Evolutionary conservation across 495 filamentous ascomycete genomes (phyloP).

Genomic region (Rhypophila decipiens): DNA sequence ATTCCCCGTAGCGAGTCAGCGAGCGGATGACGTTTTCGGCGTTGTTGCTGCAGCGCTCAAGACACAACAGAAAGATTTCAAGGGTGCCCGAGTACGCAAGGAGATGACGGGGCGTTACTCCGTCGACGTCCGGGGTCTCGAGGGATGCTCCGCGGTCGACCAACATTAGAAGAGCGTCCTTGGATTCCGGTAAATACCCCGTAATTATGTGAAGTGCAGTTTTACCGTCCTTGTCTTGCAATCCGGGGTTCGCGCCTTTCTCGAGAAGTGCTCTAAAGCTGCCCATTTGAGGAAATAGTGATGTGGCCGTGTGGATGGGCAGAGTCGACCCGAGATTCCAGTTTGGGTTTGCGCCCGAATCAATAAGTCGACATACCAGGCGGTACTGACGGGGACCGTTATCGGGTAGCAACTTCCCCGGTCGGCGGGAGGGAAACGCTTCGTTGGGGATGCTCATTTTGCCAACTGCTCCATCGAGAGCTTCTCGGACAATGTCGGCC

Average conservation of each 20-base stretch:
- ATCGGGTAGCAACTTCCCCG: background rate
- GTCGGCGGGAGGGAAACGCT: too few relatives aligned
- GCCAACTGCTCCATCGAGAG: too few relatives aligned
- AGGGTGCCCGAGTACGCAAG: background rate
- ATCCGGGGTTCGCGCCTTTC: background rate
- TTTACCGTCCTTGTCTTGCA: background rate
- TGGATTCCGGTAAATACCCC: too few relatives aligned
- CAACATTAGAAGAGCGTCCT: too few relatives aligned
- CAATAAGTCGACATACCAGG: background rate
- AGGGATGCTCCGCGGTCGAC: background rate
- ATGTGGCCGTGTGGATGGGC: background rate
- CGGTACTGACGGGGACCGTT: background rate
- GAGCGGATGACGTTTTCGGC: background rate
- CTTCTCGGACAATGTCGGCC: background rate
- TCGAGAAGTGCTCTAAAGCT: background rate
- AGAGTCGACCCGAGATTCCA: background rate
- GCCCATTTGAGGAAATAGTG: background rate
- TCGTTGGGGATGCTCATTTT: too few relatives aligned
- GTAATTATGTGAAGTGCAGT: too few relatives aligned
- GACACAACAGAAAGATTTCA: background rate
- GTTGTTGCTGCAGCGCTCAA: background rate
- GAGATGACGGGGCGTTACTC: background rate
- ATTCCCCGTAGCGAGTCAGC: slow-evolving; percentile 8
- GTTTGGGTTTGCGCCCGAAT: background rate
- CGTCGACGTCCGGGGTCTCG: background rate